Base-by-base conservation (phyloP, 1,284 basidiomycete genomes). In the Leccinum fallax region DNA sequence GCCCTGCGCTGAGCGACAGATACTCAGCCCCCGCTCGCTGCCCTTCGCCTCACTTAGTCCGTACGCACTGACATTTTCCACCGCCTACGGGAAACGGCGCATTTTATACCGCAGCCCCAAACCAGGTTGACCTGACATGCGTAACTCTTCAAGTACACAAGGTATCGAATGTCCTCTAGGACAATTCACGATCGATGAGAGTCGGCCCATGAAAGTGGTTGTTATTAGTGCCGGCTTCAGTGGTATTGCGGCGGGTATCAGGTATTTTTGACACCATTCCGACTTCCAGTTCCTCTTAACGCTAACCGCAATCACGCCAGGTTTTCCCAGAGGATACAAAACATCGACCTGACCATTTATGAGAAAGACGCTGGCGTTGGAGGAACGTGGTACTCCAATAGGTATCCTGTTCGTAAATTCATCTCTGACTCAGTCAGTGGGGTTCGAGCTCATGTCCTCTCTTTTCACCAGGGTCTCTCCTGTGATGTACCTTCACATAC, bases 401-500 rank as follows among this genome's bases (percentile, higher is more conserved):
- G 67, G 55, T 80, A 80, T 57, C 78, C 79, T 26, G 69, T 71
- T 51, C 51, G 71, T 75, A 9, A 13, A 11, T 56, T 5, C 3
- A 38, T 48, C n/a, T 30, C 21, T 24, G 62, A 15, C 11, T 7
- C 4, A 21, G 11, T 48, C 21, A 21, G 21, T 48, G 46, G 19
- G 5, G 13, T 13, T 48, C 21, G 9, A 13, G 46, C 46, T 48
- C 13, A 21, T 10, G 21, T 48, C 13, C 10, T 21, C 46, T 21
- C 21, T 13, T 13, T 21, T 15, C 19, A 13, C 11, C 21, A 48
- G 46, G 46, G 46, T 48, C 21, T 48, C 46, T 48, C 46, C 1
- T 48, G 85, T 65, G 85, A 87, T 67, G 80, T 85, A 32, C 84
- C 85, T 13, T 79, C 84, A 7, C 84, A 85, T 62, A 77, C 76